Conservation (phyloP, 257 asterid genomes). For the Solanum tacnaense region DNA sequence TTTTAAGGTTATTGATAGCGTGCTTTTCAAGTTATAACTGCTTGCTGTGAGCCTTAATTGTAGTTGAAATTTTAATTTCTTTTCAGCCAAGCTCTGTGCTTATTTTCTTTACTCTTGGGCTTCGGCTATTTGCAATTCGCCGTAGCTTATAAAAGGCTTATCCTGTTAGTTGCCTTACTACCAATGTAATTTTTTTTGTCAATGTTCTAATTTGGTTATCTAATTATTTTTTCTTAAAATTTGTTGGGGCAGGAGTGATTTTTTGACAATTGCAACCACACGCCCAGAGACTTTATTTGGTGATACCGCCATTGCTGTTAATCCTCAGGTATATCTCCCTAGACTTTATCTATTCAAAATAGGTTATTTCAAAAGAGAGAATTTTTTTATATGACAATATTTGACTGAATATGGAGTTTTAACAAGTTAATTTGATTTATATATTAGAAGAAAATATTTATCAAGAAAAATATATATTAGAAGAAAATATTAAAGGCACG, state of each 20-base stretch:
- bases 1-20: background rate
- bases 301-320: constrained; percentile 89
- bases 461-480: background rate
- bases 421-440: background rate
- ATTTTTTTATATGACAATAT: background rate
- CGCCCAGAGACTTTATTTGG: constrained; percentile 99
- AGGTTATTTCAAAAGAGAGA: background rate
- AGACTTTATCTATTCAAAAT: background rate
- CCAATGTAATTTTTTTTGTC: background rate
- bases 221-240: background rate
- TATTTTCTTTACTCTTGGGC: background rate
- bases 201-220: background rate
- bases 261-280: constrained; percentile 87
- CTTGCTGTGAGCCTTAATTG: background rate
- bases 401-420: background rate
- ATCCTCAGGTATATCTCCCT: constrained; percentile 59
- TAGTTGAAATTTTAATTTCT: background rate
- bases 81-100: background rate
- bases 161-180: background rate
- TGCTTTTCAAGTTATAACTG: background rate
- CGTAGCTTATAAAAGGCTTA: background rate
- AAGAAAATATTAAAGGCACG: background rate
- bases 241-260: constrained; percentile 55
- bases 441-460: background rate
- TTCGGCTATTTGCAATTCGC: background rate